These are phyloP conservation scores for Athelia psychrophila DNA, from an alignment of 1,284 basidiomycete species.

Conservation along the genomic window DNA sequence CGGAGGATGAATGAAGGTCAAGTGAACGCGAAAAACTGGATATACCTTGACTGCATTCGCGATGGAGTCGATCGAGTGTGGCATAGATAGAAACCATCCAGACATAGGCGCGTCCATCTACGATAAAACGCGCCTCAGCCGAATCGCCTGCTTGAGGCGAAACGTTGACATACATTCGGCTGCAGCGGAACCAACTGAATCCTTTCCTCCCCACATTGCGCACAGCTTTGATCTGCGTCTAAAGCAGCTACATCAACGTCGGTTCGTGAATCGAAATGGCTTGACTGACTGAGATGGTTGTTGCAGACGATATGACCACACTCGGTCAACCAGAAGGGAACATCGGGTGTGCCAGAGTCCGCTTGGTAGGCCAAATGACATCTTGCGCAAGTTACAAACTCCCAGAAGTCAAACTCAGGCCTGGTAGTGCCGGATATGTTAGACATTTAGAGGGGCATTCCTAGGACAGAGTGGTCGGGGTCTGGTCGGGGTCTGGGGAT, in stretches of 20 bases:
- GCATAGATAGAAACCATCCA: slow-evolving; percentile 70
- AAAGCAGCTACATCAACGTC: slow-evolving; percentile 5
- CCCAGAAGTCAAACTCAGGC: slow-evolving; percentile 67
- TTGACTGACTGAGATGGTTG: slow-evolving; percentile 62
- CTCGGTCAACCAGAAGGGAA: slow-evolving; percentile 83
- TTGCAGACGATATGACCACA: slow-evolving; percentile 83
- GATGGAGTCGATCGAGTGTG: slow-evolving; percentile 56
- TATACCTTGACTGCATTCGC: slow-evolving; percentile 64
- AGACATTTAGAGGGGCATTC: slow-evolving; percentile 31
- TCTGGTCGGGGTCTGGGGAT: too few species aligned
- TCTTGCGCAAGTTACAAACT: slow-evolving; percentile 65
- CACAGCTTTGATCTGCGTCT: slow-evolving; percentile 73
- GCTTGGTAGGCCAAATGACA: slow-evolving; percentile 64
- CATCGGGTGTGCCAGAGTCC: slow-evolving; percentile 43
- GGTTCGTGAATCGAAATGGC: slow-evolving; percentile 4
- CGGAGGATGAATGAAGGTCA: slow-evolving; percentile 5
- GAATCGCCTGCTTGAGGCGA: too few species aligned
- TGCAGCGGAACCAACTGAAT: slow-evolving; percentile 72
- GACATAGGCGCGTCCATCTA: slow-evolving; percentile 78
- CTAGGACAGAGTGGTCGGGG: too few species aligned
- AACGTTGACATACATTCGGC: slow-evolving; percentile 49
- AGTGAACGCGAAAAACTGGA: slow-evolving; percentile 5
- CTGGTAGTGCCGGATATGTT: slow-evolving; percentile 16
- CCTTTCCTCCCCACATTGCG: slow-evolving; percentile 56
- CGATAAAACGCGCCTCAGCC: slow-evolving; percentile 2